Conservation (phyloP, 1,284 basidiomycete genomes). For the Leccinum pachyderme region DNA sequence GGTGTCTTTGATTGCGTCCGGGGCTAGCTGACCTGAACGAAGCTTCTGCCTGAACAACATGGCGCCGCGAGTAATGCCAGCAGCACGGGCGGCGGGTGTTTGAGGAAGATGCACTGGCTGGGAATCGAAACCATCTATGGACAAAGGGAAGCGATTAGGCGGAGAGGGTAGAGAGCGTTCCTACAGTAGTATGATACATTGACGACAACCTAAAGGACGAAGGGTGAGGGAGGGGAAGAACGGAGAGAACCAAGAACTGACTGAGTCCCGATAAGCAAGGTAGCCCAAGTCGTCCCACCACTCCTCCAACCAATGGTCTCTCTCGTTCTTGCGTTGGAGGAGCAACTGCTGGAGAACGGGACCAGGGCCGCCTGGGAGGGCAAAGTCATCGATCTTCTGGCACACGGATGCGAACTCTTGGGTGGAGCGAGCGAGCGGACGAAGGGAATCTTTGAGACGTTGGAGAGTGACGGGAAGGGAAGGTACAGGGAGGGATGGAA, state of each 20-base stretch:
- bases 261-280: slow-evolving; percentile 73
- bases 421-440: slow-evolving; percentile 61
- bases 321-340: slow-evolving; percentile 46
- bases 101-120: slow-evolving; percentile 61
- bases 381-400: slow-evolving; percentile 64
- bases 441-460: slow-evolving; percentile 58
- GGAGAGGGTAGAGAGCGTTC: slow-evolving; percentile 17
- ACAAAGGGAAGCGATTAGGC: not conserved
- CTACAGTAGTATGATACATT: slow-evolving; percentile 84
- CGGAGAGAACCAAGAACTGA: slow-evolving; percentile 33
- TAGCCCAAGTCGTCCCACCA: slow-evolving; percentile 82
- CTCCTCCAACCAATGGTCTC: slow-evolving; percentile 72
- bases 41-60: slow-evolving; percentile 72
- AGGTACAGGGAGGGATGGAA: slow-evolving; percentile 67
- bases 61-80: slow-evolving; percentile 63
- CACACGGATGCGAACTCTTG: slow-evolving; percentile 53
- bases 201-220: slow-evolving; percentile 58
- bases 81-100: slow-evolving; percentile 69
- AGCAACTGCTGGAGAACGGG: slow-evolving; percentile 59
- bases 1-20: slow-evolving; percentile 73
- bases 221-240: not conserved
- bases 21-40: slow-evolving; percentile 63
- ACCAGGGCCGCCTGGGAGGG: slow-evolving; percentile 38
- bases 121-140: slow-evolving; percentile 67
- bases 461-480: slow-evolving; percentile 54